A percentile compares a stretch with the other conserved stretches of the same genome.
These are phyloP conservation scores for Massariosphaeria phaeospora DNA, from an alignment of 495 filamentous ascomycete species.

Conservation along the genomic window DNA sequence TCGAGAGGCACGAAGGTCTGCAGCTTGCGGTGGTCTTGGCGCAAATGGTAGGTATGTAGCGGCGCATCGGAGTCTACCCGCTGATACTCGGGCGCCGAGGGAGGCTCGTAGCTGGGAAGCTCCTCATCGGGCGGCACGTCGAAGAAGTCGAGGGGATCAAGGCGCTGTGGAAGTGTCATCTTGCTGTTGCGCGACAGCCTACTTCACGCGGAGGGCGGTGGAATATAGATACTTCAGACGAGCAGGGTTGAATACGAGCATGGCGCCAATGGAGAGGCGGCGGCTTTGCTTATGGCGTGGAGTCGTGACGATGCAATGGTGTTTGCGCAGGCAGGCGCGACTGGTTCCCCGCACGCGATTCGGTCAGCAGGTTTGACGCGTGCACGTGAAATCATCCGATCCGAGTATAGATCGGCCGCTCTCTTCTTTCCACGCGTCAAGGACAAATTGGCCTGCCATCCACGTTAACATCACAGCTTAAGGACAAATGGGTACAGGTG, in stretches of 20 bases:
- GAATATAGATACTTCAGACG: background rate
- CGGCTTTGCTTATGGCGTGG: background rate
- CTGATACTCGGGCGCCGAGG: conserved; percentile 13
- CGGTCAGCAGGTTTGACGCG: too few relatives aligned
- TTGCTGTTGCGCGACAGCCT: background rate
- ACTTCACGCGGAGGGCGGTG: background rate
- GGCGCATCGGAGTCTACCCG: conserved; percentile 5
- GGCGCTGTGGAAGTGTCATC: conserved; percentile 1
- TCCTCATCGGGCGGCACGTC: conserved; percentile 11
- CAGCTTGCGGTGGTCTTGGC: conserved; percentile 17
- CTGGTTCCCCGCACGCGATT: background rate
- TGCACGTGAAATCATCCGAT: too few relatives aligned
- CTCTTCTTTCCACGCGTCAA: too few relatives aligned
- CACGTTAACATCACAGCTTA: too few relatives aligned
- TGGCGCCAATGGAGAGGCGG: background rate
- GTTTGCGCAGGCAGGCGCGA: background rate
- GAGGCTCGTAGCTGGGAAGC: conserved; percentile 23
- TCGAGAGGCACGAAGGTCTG: conserved; percentile 23
- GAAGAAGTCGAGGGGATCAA: conserved; percentile 12
- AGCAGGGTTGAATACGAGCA: background rate
- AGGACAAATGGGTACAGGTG: too few relatives aligned
- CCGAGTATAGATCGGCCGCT: too few relatives aligned
- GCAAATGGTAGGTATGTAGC: conserved; percentile 20
- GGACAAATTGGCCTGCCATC: too few relatives aligned
- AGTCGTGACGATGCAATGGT: background rate